These are phyloP conservation scores for Scenedesmus sp. DNA, from an alignment of 163 green algal genomes.

Conservation along the genomic window DNA sequence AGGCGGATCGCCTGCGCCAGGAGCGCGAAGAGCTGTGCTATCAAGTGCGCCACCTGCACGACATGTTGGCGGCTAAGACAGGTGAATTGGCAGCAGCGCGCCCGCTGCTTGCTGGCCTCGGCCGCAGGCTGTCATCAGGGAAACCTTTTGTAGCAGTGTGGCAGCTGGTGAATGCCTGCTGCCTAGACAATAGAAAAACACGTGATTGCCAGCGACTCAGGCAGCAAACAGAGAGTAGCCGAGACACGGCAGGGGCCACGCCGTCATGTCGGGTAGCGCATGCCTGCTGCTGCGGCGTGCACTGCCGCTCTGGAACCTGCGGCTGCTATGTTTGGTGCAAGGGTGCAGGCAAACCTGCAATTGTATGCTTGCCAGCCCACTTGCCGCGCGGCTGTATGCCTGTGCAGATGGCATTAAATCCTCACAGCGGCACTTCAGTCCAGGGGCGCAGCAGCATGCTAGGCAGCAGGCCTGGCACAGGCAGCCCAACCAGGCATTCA, in stretches of 20 bases:
- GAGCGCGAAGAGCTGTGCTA: slow-evolving; percentile 53
- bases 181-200: too few relatives aligned
- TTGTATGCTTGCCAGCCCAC: background rate
- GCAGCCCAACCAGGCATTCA: slow-evolving; percentile 29
- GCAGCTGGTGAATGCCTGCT: too few relatives aligned
- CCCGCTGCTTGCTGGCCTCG: background rate
- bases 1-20: slow-evolving; percentile 12
- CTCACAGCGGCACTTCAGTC: slow-evolving; percentile 36
- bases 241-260: too few relatives aligned
- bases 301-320: too few relatives aligned
- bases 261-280: too few relatives aligned
- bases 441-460: background rate
- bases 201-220: too few relatives aligned
- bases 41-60: slow-evolving; percentile 38
- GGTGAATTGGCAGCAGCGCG: background rate
- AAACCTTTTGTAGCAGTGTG: too few relatives aligned
- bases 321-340: background rate
- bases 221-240: too few relatives aligned
- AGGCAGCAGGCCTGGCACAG: slow-evolving; percentile 19
- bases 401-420: slow-evolving; percentile 32
- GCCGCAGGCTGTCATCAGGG: too few relatives aligned
- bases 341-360: background rate
- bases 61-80: slow-evolving; percentile 29
- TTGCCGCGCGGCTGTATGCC: background rate
- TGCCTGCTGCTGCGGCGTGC: too few relatives aligned